These are phyloP conservation scores for Alternaria postmessia DNA, from an alignment of 2,329 filamentous ascomycete species.

Conservation along the genomic window DNA sequence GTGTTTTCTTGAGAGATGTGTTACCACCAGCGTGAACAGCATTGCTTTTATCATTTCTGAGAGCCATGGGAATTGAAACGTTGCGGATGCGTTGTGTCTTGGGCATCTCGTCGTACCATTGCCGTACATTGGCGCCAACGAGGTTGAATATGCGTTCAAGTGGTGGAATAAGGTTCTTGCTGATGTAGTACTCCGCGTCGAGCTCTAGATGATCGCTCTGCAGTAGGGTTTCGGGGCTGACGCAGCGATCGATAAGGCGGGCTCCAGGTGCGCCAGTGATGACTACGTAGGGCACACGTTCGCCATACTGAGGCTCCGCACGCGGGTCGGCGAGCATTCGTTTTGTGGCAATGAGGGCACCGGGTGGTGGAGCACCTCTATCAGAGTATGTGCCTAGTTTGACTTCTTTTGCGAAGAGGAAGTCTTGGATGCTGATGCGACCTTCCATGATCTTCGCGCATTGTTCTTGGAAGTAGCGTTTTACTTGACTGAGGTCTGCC, in stretches of 20 bases:
- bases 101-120: slow-evolving; percentile 97
- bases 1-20: slow-evolving; percentile 67
- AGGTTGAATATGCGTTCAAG: slow-evolving; percentile 97
- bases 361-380: slow-evolving; percentile 80
- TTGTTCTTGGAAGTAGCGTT: slow-evolving; percentile 87
- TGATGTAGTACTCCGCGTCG: slow-evolving; percentile 96
- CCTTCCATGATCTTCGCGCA: slow-evolving; percentile 93
- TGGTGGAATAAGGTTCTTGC: slow-evolving; percentile 92
- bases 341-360: slow-evolving; percentile 85
- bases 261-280: slow-evolving; percentile 87
- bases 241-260: slow-evolving; percentile 85
- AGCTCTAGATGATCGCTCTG: slow-evolving; percentile 79
- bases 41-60: slow-evolving; percentile 17
- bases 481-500: slow-evolving; percentile 86
- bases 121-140: slow-evolving; percentile 86
- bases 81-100: slow-evolving; percentile 80
- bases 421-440: slow-evolving; percentile 88
- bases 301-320: slow-evolving; percentile 91
- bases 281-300: slow-evolving; percentile 94
- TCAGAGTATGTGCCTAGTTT: slow-evolving; percentile 88
- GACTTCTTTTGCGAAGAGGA: slow-evolving; percentile 94
- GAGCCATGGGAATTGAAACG: slow-evolving; percentile 52
- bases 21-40: slow-evolving; percentile 33
- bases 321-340: slow-evolving; percentile 87
- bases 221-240: slow-evolving; percentile 84